These are phyloP conservation scores for Beauveria australis DNA, from an alignment of 2,329 filamentous ascomycete genomes.

Conservation along the genomic window DNA sequence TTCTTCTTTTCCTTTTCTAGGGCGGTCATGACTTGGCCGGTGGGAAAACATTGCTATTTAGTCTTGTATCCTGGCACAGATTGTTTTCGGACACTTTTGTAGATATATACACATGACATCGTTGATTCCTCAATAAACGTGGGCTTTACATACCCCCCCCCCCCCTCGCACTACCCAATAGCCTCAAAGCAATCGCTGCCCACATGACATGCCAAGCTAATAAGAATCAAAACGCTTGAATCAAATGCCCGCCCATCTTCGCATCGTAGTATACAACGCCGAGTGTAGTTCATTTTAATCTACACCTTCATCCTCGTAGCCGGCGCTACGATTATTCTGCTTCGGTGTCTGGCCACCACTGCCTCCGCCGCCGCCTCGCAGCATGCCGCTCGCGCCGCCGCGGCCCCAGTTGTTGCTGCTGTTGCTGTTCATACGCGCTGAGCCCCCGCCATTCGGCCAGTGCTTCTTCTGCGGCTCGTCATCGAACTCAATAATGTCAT, in stretches of 20 bases:
- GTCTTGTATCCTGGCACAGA: neutral
- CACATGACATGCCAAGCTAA: no score
- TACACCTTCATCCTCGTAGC: constrained; percentile 24
- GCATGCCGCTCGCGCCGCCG: constrained; percentile 34
- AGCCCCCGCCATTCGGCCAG: constrained; percentile 17
- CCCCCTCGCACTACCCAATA: no score
- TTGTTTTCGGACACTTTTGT: neutral
- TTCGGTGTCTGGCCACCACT: neutral
- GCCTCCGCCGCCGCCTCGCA: constrained; percentile 30
- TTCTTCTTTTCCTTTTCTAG: no score
- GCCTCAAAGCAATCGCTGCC: no score
- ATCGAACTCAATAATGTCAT: constrained; percentile 24
- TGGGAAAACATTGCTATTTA: no score
- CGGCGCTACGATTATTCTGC: neutral
- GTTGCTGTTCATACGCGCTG: constrained; percentile 30
- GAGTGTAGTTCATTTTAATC: constrained; percentile 17
- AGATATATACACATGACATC: neutral
- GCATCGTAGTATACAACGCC: neutral
- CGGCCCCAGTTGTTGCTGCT: constrained; percentile 30
- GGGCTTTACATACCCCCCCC: no score
- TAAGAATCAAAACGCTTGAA: no score
- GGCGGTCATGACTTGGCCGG: no score
- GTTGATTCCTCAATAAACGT: no score
- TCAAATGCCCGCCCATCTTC: neutral
- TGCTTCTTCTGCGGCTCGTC: constrained; percentile 29